Percentiles rank a stretch among this genome's conserved stretches.
Evolutionary conservation across 257 asterid genomes (phyloP).

Genomic region (Fraxinus americana): DNA sequence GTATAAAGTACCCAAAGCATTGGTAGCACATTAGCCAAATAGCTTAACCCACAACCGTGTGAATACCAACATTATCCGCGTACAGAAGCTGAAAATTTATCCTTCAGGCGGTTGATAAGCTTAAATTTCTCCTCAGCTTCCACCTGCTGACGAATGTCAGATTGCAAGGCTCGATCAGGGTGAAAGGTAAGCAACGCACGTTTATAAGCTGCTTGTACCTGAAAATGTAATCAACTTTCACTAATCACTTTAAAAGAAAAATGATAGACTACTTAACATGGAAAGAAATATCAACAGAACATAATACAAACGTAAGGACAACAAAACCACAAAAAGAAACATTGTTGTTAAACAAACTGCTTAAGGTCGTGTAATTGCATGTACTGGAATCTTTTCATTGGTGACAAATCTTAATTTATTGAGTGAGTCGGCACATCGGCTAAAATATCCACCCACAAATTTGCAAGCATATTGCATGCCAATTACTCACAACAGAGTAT

Average conservation of each 20-base stretch:
- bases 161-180: slow-evolving; percentile 78
- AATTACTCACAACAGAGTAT: background rate
- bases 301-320: background rate
- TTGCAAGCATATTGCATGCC: background rate
- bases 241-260: slow-evolving; percentile 9
- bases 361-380: background rate
- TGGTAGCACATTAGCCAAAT: background rate
- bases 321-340: background rate
- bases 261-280: background rate
- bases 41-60: background rate
- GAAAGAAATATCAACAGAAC: background rate
- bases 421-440: background rate
- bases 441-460: background rate
- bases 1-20: background rate
- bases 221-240: slow-evolving; percentile 29
- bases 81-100: slow-evolving; percentile 43
- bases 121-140: slow-evolving; percentile 97
- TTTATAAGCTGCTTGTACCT: slow-evolving; percentile 80
- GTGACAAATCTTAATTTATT: background rate
- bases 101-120: slow-evolving; percentile 80
- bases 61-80: slow-evolving; percentile 8
- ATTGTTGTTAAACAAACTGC: slow-evolving; percentile 12
- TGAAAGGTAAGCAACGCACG: slow-evolving; percentile 73
- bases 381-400: background rate
- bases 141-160: slow-evolving; percentile 67